Evolutionary conservation across 2,329 filamentous ascomycete species (phyloP).

Genomic region (Epichloe scottii): DNA sequence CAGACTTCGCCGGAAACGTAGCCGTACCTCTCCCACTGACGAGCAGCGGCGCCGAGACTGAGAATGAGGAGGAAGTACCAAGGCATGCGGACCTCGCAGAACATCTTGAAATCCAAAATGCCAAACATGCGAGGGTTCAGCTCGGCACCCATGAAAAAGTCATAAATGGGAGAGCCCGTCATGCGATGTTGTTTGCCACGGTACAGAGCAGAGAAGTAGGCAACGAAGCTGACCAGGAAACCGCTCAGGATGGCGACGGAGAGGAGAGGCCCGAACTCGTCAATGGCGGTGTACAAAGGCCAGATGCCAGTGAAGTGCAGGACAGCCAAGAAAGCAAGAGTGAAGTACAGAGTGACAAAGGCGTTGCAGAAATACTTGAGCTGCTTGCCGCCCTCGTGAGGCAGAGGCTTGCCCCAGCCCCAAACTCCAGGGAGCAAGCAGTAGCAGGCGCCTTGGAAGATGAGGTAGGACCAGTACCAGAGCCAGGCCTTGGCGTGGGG

Average conservation of each 20-base stretch:
- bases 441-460: constrained; percentile 76
- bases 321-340: constrained; percentile 54
- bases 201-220: constrained; percentile 72
- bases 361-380: constrained; percentile 92
- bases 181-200: constrained; percentile 84
- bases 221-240: constrained; percentile 68
- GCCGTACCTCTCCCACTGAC: constrained; percentile 75
- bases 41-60: constrained; percentile 60
- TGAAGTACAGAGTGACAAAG: constrained; percentile 76
- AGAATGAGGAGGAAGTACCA: constrained; percentile 84
- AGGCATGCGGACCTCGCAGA: constrained; percentile 82
- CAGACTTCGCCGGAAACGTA: constrained; percentile 76
- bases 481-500: constrained; percentile 72
- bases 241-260: constrained; percentile 87
- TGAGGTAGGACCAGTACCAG: constrained; percentile 90
- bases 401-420: constrained; percentile 76
- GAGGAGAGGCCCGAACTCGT: constrained; percentile 89
- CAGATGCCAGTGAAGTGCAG: constrained; percentile 79
- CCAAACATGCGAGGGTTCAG: constrained; percentile 79
- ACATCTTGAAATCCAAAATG: constrained; percentile 86
- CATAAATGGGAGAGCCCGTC: constrained; percentile 70
- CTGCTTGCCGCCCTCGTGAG: constrained; percentile 71
- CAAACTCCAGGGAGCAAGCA: constrained; percentile 77
- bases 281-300: constrained; percentile 81
- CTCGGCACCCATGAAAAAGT: constrained; percentile 87